Evolutionary conservation across 176 grass and related monocot genomes (phyloP), one percentile per base, ranked within the genome.

Genomic region (Triticum monococcum): DNA sequence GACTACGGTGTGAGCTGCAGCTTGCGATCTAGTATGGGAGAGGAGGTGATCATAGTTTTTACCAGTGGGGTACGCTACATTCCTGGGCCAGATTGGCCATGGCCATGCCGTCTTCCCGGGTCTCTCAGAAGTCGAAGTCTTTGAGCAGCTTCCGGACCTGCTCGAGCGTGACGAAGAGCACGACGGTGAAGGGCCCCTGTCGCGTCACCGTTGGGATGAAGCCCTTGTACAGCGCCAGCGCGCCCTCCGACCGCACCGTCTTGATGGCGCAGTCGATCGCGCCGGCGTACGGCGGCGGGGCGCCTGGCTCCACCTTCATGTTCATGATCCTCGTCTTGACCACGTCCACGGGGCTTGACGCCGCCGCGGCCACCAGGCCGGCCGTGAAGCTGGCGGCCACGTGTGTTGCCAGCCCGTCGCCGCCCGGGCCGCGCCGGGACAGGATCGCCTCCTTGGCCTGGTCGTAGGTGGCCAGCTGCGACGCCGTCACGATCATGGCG

Each of bases 131-230:
- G 8, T 95, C 90, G 31, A 88, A 75, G 64, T 91, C 97, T 48
- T 91, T 92, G 63, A 99, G 91, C 33, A 99, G 54, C 83, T 99
- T 99, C 87, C 92, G 92, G 74, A 99, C 97, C 89, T 99, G 97
- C 87, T 99, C 97, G 30, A 99, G 94, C 48, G 97, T 99, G 80
- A 99, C 97, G 67, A 99, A 97, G 79, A 99, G 90, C 11, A 99
- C 94, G 2, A 99, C 89, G 57, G 97, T 99, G 88, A 99, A 99
- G 5, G 97, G 97, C 0, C 97, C 97, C 90, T 99, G 97, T 3
- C 97, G 90, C 71, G 91, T 89, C 9, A 96, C 92, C 14, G 94
- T 99, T 10, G 97, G 97, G 64, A 99, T 94, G 87, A 99, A 99
- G 5, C 97, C 97, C 78, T 94, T 94, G 88, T 97, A 97, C 2